phyloP scores from a whole-genome alignment of 1,284 basidiomycete genomes.

The Puccinia hordei region DNA sequence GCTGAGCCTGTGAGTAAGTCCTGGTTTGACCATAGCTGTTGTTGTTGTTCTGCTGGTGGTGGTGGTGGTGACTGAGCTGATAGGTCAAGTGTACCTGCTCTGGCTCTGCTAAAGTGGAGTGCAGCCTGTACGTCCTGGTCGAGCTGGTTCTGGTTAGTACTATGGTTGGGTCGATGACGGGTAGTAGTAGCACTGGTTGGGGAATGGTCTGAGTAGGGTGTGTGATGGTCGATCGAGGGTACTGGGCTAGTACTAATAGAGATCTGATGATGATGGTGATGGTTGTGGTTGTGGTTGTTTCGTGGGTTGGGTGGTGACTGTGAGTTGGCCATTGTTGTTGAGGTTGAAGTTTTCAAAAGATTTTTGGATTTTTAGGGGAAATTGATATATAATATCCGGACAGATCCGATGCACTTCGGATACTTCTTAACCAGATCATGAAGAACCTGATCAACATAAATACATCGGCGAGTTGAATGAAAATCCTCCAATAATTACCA shows the following conservation, averaged over 20 bases:
- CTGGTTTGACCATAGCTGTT: not conserved
- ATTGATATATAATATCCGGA: too few relatives aligned
- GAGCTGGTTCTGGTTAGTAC: conserved; percentile 67
- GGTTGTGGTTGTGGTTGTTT: not conserved
- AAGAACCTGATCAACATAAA: too few relatives aligned
- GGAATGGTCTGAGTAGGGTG: conserved; percentile 7
- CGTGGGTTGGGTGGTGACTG: not conserved
- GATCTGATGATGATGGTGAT: too few relatives aligned
- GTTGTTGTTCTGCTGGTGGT: not conserved
- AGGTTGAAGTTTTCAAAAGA: too few relatives aligned
- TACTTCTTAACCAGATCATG: too few relatives aligned
- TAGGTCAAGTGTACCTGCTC: conserved; percentile 26
- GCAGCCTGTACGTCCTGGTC: conserved; percentile 83
- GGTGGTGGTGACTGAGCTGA: not conserved
- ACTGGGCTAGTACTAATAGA: too few relatives aligned
- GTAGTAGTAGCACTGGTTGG: not conserved
- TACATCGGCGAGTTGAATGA: too few relatives aligned
- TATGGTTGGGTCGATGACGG: conserved; percentile 59
- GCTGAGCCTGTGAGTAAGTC: conserved; percentile 3
- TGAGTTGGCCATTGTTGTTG: not conserved
- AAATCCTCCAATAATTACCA: too few relatives aligned
- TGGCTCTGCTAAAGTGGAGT: conserved; percentile 68
- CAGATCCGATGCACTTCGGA: too few relatives aligned
- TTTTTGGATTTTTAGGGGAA: too few relatives aligned
- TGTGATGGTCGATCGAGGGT: not conserved